A percentile compares a stretch with the other conserved stretches of the same genome.
phyloP scores from a whole-genome alignment of 2,329 filamentous ascomycete genomes.

The Aspergillus awamori region DNA sequence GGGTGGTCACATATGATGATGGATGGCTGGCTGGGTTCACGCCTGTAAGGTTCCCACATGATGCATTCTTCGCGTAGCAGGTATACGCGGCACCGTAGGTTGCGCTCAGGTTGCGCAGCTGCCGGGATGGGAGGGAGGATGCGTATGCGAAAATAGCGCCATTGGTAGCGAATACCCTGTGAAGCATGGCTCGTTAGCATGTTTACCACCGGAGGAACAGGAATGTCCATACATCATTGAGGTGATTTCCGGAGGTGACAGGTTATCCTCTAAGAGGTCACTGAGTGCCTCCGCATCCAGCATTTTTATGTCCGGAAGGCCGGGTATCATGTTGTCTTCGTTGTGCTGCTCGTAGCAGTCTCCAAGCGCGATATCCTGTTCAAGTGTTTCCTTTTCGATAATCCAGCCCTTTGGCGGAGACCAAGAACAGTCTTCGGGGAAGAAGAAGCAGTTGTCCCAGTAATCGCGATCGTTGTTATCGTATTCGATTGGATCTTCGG shows the following conservation, averaged over 20 bases:
- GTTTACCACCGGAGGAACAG: not conserved
- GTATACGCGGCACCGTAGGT: slow-evolving; percentile 49
- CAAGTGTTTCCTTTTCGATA: slow-evolving; percentile 29
- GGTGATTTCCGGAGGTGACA: slow-evolving; percentile 48
- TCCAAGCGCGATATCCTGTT: slow-evolving; percentile 18
- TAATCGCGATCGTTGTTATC: slow-evolving; percentile 47
- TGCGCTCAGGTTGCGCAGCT: slow-evolving; percentile 46
- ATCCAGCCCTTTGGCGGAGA: slow-evolving; percentile 37
- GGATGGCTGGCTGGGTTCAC: slow-evolving; percentile 48
- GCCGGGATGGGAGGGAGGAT: slow-evolving; percentile 42
- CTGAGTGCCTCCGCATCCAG: slow-evolving; percentile 46
- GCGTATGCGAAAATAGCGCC: slow-evolving; percentile 49
- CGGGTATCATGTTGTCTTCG: slow-evolving; percentile 43
- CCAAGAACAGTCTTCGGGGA: slow-evolving; percentile 48
- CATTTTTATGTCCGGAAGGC: slow-evolving; percentile 48
- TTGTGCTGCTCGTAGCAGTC: slow-evolving; percentile 20
- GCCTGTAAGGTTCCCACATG: slow-evolving; percentile 46
- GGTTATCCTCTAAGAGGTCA: slow-evolving; percentile 46
- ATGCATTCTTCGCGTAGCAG: slow-evolving; percentile 45
- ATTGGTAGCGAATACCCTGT: slow-evolving; percentile 47
- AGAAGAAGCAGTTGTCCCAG: slow-evolving; percentile 48
- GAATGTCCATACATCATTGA: slow-evolving; percentile 42
- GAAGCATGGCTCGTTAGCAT: slow-evolving; percentile 10
- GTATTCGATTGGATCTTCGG: slow-evolving; percentile 47
- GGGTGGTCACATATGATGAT: slow-evolving; percentile 47